A percentile compares a stretch with the other conserved stretches of the same genome.
These are phyloP conservation scores for Saturnispora gosingensis DNA, from an alignment of 805 yeast genomes.

Conservation along the genomic window DNA sequence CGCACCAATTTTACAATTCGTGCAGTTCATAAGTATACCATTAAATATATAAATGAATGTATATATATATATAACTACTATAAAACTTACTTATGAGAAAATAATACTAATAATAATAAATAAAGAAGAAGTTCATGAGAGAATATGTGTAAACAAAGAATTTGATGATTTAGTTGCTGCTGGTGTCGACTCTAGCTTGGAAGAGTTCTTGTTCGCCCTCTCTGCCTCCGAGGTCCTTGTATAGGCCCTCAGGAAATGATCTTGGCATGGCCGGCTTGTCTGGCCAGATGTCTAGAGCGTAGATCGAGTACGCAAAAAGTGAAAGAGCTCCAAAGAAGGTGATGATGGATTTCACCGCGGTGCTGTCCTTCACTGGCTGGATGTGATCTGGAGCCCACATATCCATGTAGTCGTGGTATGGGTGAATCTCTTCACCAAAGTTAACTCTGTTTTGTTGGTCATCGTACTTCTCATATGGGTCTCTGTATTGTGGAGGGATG, in stretches of 20 bases:
- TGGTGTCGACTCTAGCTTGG: conserved; percentile 33
- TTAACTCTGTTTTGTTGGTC: conserved; percentile 78
- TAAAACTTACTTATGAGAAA: not conserved
- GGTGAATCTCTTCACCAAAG: conserved; percentile 60
- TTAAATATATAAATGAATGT: no score
- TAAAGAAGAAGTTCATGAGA: not conserved
- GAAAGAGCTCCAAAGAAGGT: conserved; percentile 44
- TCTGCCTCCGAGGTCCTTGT: conserved; percentile 62
- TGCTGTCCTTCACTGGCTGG: conserved; percentile 47
- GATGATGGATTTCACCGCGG: conserved; percentile 52
- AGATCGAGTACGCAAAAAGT: conserved; percentile 33
- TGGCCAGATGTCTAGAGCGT: conserved; percentile 46
- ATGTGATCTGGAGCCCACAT: conserved; percentile 82
- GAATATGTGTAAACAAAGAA: not conserved
- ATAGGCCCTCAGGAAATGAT: conserved; percentile 70
- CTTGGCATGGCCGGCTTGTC: conserved; percentile 71
- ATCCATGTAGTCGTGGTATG: conserved; percentile 65
- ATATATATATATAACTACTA: not conserved
- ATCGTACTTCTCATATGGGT: conserved; percentile 66
- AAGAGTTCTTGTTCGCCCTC: conserved; percentile 35
- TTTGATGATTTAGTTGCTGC: not conserved
- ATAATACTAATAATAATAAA: not conserved
- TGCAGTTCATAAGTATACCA: no score
- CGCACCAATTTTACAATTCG: no score
- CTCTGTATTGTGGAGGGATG: conserved; percentile 48